These are phyloP conservation scores for Lactarius vividus DNA, from an alignment of 768 basidiomycete species.

Conservation along the genomic window DNA sequence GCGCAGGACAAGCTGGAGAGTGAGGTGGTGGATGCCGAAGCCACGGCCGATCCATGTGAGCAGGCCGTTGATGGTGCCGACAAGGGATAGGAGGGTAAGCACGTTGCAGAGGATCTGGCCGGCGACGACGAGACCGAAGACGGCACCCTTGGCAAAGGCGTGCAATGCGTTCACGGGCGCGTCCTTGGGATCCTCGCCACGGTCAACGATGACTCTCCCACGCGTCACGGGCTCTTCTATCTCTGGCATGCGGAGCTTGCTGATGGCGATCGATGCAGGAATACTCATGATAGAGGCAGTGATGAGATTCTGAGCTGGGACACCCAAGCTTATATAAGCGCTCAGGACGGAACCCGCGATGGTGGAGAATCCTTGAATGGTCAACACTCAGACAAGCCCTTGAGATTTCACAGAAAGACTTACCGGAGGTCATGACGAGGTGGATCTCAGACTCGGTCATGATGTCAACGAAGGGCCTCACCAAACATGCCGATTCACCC, in stretches of 20 bases:
- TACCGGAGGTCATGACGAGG: slow-evolving; percentile 82
- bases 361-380: slow-evolving; percentile 66
- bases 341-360: slow-evolving; percentile 88
- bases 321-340: slow-evolving; percentile 78
- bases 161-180: slow-evolving; percentile 77
- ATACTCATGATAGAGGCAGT: slow-evolving; percentile 95
- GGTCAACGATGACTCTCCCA: slow-evolving; percentile 75
- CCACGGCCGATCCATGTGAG: slow-evolving; percentile 88
- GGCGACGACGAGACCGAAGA: slow-evolving; percentile 82
- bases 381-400: background rate
- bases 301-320: slow-evolving; percentile 74
- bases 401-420: slow-evolving; percentile 19
- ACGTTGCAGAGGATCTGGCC: slow-evolving; percentile 89
- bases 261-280: slow-evolving; percentile 90
- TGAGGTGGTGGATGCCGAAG: slow-evolving; percentile 78
- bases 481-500: slow-evolving; percentile 85
- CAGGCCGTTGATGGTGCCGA: slow-evolving; percentile 78
- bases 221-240: slow-evolving; percentile 82
- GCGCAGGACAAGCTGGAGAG: slow-evolving; percentile 78
- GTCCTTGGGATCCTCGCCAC: slow-evolving; percentile 57
- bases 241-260: slow-evolving; percentile 85
- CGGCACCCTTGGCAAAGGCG: slow-evolving; percentile 82
- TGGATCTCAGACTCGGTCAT: slow-evolving; percentile 89
- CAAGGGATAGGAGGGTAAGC: slow-evolving; percentile 78
- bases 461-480: slow-evolving; percentile 76